A percentile compares a stretch with the other conserved stretches of the same genome.
Conservation (phyloP, 2,329 filamentous ascomycete genomes). For the Ascosphaera apis region DNA sequence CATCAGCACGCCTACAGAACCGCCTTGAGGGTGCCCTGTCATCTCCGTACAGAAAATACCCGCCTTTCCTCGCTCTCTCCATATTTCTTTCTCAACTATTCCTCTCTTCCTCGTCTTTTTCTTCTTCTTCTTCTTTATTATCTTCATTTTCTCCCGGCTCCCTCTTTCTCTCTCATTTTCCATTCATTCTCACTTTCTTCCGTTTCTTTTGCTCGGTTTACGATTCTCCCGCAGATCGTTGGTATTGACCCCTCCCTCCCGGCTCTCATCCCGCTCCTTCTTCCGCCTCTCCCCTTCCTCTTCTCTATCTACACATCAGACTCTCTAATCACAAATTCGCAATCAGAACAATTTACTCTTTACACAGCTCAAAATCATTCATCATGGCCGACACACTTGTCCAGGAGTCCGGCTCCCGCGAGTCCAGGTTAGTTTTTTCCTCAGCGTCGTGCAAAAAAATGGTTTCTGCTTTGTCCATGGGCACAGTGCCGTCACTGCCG, state of each 20-base stretch:
- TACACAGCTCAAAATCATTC: background rate
- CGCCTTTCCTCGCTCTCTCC: too few species aligned
- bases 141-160: too few species aligned
- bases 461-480: background rate
- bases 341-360: background rate
- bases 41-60: too few species aligned
- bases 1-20: too few species aligned
- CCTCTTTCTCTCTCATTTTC: too few species aligned
- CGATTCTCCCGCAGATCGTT: background rate
- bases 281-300: background rate
- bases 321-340: background rate
- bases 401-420: background rate
- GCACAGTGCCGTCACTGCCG: background rate
- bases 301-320: background rate
- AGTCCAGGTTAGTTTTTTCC: background rate
- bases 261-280: background rate
- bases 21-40: too few species aligned
- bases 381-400: background rate
- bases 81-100: too few species aligned
- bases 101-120: too few species aligned
- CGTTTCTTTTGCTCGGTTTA: background rate
- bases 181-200: background rate
- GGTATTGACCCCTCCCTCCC: background rate
- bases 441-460: background rate
- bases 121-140: too few species aligned